Percentiles rank a stretch among this genome's conserved stretches.
These are phyloP conservation scores for Apiospora hydei DNA, from an alignment of 2,329 filamentous ascomycete species.

Conservation along the genomic window DNA sequence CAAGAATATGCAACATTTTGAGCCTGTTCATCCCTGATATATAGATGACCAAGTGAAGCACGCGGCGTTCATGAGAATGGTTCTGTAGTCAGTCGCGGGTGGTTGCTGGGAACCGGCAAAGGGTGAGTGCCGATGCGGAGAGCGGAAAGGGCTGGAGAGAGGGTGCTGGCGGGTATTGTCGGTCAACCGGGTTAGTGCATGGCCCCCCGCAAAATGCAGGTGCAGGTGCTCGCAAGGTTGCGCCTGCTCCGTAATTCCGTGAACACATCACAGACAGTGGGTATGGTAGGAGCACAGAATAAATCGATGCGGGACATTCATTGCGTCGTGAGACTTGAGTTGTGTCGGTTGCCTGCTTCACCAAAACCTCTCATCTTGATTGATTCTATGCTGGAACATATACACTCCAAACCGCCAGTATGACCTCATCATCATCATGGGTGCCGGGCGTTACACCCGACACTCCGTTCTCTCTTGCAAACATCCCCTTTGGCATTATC, in stretches of 20 bases:
- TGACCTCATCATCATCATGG: slow-evolving; percentile 21
- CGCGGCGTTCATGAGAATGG: background rate
- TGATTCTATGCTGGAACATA: background rate
- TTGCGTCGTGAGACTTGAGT: background rate
- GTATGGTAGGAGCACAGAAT: background rate
- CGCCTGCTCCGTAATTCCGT: slow-evolving; percentile 3
- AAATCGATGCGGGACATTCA: background rate
- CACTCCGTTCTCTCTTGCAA: slow-evolving; percentile 73
- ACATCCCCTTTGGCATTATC: slow-evolving; percentile 86
- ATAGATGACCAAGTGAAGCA: background rate
- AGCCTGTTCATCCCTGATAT: background rate
- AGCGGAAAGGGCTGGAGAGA: slow-evolving; percentile 1
- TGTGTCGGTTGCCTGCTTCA: background rate
- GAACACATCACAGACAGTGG: background rate
- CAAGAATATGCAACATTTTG: background rate
- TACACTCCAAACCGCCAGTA: background rate
- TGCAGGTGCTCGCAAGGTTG: background rate
- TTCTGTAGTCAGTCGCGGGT: background rate
- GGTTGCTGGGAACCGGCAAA: background rate
- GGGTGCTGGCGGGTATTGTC: slow-evolving; percentile 1
- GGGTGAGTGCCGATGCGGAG: background rate
- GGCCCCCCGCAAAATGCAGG: background rate
- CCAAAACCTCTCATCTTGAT: background rate
- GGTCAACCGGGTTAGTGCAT: background rate
- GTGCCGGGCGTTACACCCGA: slow-evolving; percentile 28